These are phyloP conservation scores for Ettlia oleoabundans DNA, from an alignment of 139 green algal genomes.

Conservation along the genomic window DNA sequence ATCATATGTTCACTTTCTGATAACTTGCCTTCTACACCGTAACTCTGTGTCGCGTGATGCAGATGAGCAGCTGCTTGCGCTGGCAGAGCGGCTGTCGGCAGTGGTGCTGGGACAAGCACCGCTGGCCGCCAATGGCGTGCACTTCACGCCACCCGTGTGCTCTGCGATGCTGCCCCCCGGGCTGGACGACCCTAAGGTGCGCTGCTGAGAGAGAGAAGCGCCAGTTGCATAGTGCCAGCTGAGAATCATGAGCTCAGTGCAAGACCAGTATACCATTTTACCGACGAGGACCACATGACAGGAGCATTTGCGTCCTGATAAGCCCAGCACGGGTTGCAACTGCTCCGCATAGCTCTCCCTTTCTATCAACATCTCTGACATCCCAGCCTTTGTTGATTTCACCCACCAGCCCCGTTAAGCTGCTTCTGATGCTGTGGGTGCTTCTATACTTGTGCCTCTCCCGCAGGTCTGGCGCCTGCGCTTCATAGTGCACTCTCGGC, in stretches of 20 bases:
- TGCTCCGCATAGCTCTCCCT: neutral
- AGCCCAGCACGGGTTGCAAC: too few species aligned
- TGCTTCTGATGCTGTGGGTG: too few species aligned
- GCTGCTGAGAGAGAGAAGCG: neutral
- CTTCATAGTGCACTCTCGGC: neutral
- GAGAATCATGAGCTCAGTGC: too few species aligned
- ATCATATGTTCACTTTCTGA: too few species aligned
- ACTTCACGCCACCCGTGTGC: conserved; percentile 14
- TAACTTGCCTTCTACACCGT: too few species aligned
- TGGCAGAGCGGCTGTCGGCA: neutral
- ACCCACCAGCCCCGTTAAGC: too few species aligned
- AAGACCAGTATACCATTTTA: too few species aligned
- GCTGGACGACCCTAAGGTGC: conserved; percentile 18
- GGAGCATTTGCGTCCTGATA: too few species aligned
- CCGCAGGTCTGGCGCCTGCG: conserved; percentile 12
- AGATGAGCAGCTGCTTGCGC: neutral
- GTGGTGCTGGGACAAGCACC: neutral
- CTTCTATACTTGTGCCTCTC: too few species aligned
- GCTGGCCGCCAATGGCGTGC: neutral
- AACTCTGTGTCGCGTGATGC: too few species aligned
- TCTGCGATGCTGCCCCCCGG: conserved; percentile 7
- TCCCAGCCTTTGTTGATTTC: neutral
- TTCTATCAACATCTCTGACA: neutral
- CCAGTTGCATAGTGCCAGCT: neutral
- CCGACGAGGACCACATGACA: too few species aligned